phyloP scores from a whole-genome alignment of 2,329 filamentous ascomycete genomes.

The Coniella vitis region DNA sequence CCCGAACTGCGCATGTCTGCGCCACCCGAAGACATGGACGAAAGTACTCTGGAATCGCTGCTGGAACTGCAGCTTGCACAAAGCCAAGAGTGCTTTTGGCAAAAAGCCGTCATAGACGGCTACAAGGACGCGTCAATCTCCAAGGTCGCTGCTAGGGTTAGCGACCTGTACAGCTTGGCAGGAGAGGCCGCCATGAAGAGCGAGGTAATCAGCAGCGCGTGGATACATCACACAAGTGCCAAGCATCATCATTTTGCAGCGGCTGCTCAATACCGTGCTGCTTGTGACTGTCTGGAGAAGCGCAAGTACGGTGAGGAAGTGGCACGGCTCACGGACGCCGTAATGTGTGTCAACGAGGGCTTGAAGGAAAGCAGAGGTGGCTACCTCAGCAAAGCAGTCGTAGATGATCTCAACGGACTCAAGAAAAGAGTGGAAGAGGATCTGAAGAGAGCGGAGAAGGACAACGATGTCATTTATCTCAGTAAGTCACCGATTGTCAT shows the following conservation, averaged over 20 bases:
- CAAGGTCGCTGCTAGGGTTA: slow-evolving; percentile 81
- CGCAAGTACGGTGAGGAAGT: slow-evolving; percentile 93
- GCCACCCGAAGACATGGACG: slow-evolving; percentile 94
- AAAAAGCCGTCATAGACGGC: slow-evolving; percentile 89
- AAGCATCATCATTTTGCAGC: slow-evolving; percentile 97
- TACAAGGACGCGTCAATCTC: slow-evolving; percentile 90
- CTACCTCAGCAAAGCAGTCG: slow-evolving; percentile 74
- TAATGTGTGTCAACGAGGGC: slow-evolving; percentile 77
- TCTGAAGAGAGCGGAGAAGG: slow-evolving; percentile 85
- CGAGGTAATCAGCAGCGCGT: slow-evolving; percentile 82
- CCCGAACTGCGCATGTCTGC: slow-evolving; percentile 75
- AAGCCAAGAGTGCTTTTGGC: slow-evolving; percentile 96
- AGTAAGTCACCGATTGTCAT: slow-evolving; percentile 39
- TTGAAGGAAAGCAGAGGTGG: slow-evolving; percentile 68
- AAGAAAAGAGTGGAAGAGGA: slow-evolving; percentile 81
- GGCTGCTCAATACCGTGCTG: slow-evolving; percentile 86
- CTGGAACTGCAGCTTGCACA: slow-evolving; percentile 82
- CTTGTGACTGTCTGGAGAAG: slow-evolving; percentile 88
- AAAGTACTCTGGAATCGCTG: slow-evolving; percentile 75
- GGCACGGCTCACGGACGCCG: slow-evolving; percentile 73
- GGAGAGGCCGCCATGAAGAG: slow-evolving; percentile 84
- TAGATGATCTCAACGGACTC: slow-evolving; percentile 74
- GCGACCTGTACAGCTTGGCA: slow-evolving; percentile 80
- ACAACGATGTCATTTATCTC: slow-evolving; percentile 94
- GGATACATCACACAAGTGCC: slow-evolving; percentile 96